Conservation (phyloP, 1,284 basidiomycete genomes). For the Melampsora larici-populina region DNA sequence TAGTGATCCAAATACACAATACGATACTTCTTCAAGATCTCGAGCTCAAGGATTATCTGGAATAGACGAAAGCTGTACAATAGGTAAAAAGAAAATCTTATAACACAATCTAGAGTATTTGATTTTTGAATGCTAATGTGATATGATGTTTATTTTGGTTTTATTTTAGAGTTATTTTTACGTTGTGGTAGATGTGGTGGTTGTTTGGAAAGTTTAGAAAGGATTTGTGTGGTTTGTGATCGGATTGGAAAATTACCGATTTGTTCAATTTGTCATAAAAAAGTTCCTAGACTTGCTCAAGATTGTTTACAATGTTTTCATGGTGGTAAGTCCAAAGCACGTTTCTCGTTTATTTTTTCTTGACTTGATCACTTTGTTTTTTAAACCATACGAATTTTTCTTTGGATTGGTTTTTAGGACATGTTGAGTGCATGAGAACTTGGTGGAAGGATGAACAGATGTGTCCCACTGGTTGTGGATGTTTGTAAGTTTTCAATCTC, state of each 20-base stretch:
- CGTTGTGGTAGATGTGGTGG: not conserved
- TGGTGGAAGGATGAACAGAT: constrained; percentile 20
- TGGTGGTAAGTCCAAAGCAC: constrained; percentile 10
- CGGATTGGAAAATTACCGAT: not conserved
- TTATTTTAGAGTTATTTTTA: not conserved
- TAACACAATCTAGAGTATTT: too few relatives aligned
- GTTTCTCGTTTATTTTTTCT: too few relatives aligned
- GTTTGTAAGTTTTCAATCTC: constrained; percentile 17
- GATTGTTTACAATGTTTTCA: constrained; percentile 36
- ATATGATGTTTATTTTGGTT: constrained; percentile 4
- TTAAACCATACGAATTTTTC: too few relatives aligned
- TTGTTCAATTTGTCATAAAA: constrained; percentile 34
- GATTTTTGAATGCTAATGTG: not conserved
- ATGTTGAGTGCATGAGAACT: constrained; percentile 25
- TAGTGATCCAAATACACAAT: not conserved
- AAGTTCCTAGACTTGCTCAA: constrained; percentile 14
- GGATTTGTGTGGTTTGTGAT: constrained; percentile 7
- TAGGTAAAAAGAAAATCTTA: too few relatives aligned
- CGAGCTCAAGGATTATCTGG: constrained; percentile 25
- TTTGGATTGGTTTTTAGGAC: not conserved
- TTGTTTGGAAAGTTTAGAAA: not conserved
- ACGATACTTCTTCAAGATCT: not conserved
- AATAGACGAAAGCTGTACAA: not conserved
- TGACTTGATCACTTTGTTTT: too few relatives aligned
- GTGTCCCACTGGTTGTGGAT: constrained; percentile 39